Base-by-base conservation (phyloP, 345 rosid species). In the Luvunga scandens region DNA sequence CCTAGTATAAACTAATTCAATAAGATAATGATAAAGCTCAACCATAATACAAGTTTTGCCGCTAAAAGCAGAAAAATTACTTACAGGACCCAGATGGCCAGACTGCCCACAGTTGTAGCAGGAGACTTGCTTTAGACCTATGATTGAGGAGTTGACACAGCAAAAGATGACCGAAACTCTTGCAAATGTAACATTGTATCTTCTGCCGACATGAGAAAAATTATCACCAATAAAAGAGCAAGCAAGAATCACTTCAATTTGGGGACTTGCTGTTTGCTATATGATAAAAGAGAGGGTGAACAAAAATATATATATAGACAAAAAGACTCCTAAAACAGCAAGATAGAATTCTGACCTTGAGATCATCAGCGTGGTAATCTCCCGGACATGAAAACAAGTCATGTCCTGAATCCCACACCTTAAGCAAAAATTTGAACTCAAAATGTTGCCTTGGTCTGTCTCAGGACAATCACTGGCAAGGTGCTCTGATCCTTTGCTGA, bases 181-280 rank as follows among this genome's bases (percentile, higher is more conserved):
- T 78, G 88, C 88, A 85, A 12, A 81, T 25, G n/a, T 80, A 83
- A 64, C 86, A 85, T 57, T 62, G 85, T 42, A 80, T 85, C 39
- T 72, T 66, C 85, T 85, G 85, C 62, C 61, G 13, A 50, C 19
- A 48, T 27, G 30, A 70, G 30, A 69, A 38, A 9, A 70, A 21
- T 36, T 19, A 39, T 14, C 22, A 33, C 21, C 27, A 50, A n/a
- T 59, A 22, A n/a, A n/a, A 76, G 21, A 62, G 63, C 9, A 19
- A 34, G 67, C 36, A 7, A 30, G 8, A 36, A 27, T 38, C 55
- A 67, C 60, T 57, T 56, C 21, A 25, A 56, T 55, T 27, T 59
- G 42, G 10, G n/a, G 10, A 57, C 6, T 36, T 31, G 65, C 48
- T 34, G 22, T 53, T 33, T 2, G 13, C n/a, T 21, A 12, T 21